Evolutionary conservation across 129 eudicot species (phyloP).

Genomic region (Centella asiatica): DNA sequence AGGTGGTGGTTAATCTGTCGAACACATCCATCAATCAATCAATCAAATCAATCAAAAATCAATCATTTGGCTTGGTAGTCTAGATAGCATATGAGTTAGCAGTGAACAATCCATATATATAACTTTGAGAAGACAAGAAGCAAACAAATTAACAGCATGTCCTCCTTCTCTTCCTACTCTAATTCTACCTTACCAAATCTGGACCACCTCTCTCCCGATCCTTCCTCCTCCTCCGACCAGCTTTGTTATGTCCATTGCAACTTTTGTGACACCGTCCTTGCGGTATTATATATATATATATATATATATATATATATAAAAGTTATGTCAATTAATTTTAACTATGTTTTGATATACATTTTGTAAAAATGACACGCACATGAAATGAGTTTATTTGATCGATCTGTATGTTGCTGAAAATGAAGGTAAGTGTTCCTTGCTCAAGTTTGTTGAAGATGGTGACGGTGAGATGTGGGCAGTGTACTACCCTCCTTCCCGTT

Average conservation of each 20-base stretch:
- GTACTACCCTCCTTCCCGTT: slow-evolving; percentile 49
- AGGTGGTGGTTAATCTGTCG: too few relatives aligned
- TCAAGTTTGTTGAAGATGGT: slow-evolving; percentile 73
- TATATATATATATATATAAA: neutral
- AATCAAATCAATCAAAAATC: too few relatives aligned
- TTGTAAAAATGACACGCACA: too few relatives aligned
- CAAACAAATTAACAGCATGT: too few relatives aligned
- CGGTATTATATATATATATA: slow-evolving; percentile 10
- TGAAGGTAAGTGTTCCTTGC: slow-evolving; percentile 72
- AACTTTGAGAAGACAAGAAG: too few relatives aligned
- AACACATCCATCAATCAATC: too few relatives aligned
- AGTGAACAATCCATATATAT: too few relatives aligned
- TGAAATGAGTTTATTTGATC: neutral
- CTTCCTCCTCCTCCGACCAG: slow-evolving; percentile 29
- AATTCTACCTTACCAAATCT: too few relatives aligned
- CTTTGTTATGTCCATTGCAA: slow-evolving; percentile 58
- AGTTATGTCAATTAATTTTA: neutral
- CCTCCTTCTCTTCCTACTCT: too few relatives aligned
- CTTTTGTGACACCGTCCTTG: slow-evolving; percentile 60
- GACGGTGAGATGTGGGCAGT: slow-evolving; percentile 76
- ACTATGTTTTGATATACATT: neutral
- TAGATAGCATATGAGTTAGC: too few relatives aligned
- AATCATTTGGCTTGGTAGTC: too few relatives aligned
- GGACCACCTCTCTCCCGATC: too few relatives aligned
- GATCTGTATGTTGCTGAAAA: neutral